A percentile compares a stretch with the other conserved stretches of the same genome.
These are phyloP conservation scores for Eucalyptus tenuipes DNA, from an alignment of 345 rosid genomes.

Conservation along the genomic window DNA sequence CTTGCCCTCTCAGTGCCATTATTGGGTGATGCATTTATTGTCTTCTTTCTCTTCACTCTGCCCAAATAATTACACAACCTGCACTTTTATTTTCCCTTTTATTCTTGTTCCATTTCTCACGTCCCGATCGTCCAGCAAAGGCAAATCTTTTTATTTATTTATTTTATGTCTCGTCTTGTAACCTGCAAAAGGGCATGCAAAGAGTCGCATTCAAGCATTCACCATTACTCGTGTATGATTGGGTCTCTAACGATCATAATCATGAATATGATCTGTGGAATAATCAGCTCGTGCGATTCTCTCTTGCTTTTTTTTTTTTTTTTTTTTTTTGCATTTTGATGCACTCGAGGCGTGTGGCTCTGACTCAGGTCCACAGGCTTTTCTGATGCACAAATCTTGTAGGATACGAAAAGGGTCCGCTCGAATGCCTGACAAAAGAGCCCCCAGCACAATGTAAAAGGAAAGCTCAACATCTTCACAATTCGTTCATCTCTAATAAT, in stretches of 20 bases:
- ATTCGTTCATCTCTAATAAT: not conserved
- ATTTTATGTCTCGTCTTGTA: not conserved
- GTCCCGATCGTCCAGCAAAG: not conserved
- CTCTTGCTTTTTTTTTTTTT: not conserved
- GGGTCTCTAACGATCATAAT: not conserved
- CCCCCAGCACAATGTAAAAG: not conserved
- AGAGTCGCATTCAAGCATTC: not conserved
- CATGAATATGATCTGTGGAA: not conserved
- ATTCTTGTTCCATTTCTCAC: not conserved
- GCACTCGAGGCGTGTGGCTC: not conserved
- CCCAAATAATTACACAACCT: not conserved
- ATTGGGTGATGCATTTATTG: not conserved
- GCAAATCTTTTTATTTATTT: not conserved
- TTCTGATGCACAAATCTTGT: slow-evolving; percentile 14
- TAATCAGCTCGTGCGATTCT: not conserved
- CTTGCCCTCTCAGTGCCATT: not conserved
- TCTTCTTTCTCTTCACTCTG: not conserved
- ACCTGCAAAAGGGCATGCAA: not conserved
- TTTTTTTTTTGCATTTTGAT: not conserved
- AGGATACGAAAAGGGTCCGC: slow-evolving; percentile 12
- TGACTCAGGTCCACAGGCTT: not conserved
- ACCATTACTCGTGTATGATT: not conserved
- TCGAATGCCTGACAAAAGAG: not conserved
- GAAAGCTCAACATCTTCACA: slow-evolving; percentile 1
- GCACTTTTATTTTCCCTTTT: not conserved